Base-by-base conservation (phyloP, 768 basidiomycete genomes). In the Lyophyllum shimeji region DNA sequence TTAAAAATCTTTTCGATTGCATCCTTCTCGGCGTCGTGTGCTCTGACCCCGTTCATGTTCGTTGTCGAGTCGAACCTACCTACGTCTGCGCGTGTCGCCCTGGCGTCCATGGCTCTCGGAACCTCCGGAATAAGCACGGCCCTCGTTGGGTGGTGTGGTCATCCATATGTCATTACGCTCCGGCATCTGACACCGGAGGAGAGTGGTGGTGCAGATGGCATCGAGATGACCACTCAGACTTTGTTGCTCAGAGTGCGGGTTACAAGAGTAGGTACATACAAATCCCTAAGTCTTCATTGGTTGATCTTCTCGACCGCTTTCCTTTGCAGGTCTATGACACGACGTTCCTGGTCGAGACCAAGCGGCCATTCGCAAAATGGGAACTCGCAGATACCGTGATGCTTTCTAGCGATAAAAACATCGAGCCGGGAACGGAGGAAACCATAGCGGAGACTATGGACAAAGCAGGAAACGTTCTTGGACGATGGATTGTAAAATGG, bases 1-100 rank as follows among this genome's bases (percentile, higher is more conserved):
- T 80, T 94, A 53, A 94, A 95, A 68, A 70, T 91, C 8, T 93
- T 95, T 74, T 94, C 92, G 12, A 73, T 95, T 0, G 82, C 85
- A 21, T 93, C 93, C 0, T 79, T 95, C 46, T 78, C 78, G 2
- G 78, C 92, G 47, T 86, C 90, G 9, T 71, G 77, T 55, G 77
- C 82, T 3, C 75, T 95, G 62, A 76, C 89, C 1, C 93, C 93
- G 1, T 85, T 95, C 72, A 83, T 95, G 58, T 89, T 95, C 70
- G 66, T 90, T 50, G 77, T 95, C 61, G 91, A 94, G 57, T 87
- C 91, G 4, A 80, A 81, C 21, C 79, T 95, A 7, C 91, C 93
- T 0, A 63, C 81, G 39, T 76, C 79, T 17, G 93, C 88, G 0
- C 84, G 92, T 20, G 65, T 82, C 23, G 83, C 82, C 13, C 76